phyloP scores from a whole-genome alignment of 768 basidiomycete genomes.

The Tremella yokohamensis region DNA sequence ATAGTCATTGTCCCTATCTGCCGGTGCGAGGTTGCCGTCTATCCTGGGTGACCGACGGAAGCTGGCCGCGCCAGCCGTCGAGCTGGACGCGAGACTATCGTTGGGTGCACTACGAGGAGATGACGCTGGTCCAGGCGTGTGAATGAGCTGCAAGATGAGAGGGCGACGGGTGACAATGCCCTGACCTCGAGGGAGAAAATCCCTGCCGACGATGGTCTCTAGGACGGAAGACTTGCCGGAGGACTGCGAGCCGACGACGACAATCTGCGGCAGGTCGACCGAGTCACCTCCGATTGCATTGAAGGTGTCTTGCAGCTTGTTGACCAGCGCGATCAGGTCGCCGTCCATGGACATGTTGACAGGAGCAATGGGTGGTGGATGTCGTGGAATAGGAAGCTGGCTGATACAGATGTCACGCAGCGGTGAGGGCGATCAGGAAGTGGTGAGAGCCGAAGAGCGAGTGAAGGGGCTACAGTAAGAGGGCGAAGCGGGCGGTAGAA shows the following conservation, averaged over 20 bases:
- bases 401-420: too few relatives aligned
- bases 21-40: conserved; percentile 3
- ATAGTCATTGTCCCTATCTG: conserved; percentile 27
- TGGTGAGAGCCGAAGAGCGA: too few relatives aligned
- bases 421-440: too few relatives aligned
- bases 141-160: conserved; percentile 89
- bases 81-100: background rate
- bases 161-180: conserved; percentile 97
- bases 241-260: conserved; percentile 83
- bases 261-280: conserved; percentile 55
- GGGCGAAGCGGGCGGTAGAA: too few relatives aligned
- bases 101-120: background rate
- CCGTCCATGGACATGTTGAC: conserved; percentile 68
- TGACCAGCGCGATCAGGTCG: conserved; percentile 89
- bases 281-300: conserved; percentile 53
- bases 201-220: conserved; percentile 91
- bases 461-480: too few relatives aligned
- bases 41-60: conserved; percentile 24
- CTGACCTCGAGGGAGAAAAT: conserved; percentile 59
- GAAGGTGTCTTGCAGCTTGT: conserved; percentile 70
- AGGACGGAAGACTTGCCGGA: conserved; percentile 80
- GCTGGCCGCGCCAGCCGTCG: background rate
- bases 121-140: conserved; percentile 63
- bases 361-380: too few relatives aligned
- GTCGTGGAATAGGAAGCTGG: too few relatives aligned